Conservation (phyloP, 1,284 basidiomycete genomes). For the Leccinum pachyderme region DNA sequence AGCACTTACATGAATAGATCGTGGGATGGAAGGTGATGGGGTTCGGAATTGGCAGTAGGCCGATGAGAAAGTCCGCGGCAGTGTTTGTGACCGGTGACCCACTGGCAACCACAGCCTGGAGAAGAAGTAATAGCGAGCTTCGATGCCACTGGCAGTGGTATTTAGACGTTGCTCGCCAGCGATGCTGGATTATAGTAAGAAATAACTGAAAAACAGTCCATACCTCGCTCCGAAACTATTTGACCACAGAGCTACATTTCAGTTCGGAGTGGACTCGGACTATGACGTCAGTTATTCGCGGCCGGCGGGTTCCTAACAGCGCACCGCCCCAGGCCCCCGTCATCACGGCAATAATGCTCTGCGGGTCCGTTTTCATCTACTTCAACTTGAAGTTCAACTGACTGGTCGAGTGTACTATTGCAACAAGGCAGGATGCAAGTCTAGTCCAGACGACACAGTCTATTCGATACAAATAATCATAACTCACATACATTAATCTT, state of each 20-base stretch:
- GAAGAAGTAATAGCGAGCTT: not conserved
- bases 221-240: not conserved
- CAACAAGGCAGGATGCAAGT: too few relatives aligned
- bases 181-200: not conserved
- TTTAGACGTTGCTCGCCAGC: not conserved
- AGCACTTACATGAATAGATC: not conserved
- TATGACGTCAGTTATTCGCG: too few relatives aligned
- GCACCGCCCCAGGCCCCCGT: too few relatives aligned
- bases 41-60: not conserved
- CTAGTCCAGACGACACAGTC: too few relatives aligned
- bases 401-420: too few relatives aligned
- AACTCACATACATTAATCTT: not conserved
- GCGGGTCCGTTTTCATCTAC: too few relatives aligned
- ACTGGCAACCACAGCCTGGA: not conserved
- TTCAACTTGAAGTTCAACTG: too few relatives aligned
- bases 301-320: too few relatives aligned
- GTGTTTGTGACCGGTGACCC: not conserved
- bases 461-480: not conserved
- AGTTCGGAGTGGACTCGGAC: too few relatives aligned
- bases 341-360: too few relatives aligned
- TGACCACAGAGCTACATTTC: not conserved
- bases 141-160: not conserved
- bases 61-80: not conserved
- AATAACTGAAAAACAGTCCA: not conserved
- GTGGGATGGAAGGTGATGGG: not conserved